Base-by-base conservation (phyloP, 306 rosid genomes). In the Elaeagnus macrophylla region DNA sequence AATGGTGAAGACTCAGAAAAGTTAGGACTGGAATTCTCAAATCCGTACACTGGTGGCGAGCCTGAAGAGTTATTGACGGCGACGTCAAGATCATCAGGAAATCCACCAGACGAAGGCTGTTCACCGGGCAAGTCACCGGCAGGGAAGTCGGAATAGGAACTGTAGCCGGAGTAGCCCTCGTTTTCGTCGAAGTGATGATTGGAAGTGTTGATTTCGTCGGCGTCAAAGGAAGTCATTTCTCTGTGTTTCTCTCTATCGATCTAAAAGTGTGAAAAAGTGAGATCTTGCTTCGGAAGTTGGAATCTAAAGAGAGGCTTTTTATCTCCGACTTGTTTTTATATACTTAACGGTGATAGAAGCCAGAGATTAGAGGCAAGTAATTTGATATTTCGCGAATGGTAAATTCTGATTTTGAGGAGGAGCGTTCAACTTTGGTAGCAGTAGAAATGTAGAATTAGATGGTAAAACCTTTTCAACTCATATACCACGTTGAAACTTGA, bases 1-100 rank as follows among this genome's bases (percentile, higher is more conserved):
- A 80, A 93, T 7, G 96, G 89, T 53, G 99, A 74, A 20, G 99
- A 71, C 42, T 76, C 88, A 39, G 95, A 77, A 70, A 80, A 84
- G 65, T 42, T 63, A 41, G 89, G 78, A 66, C 50, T 68, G 15
- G 87, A 89, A 87, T 82, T 96, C 52, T 72, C 72, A 39, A 84
- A 87, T 20, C 95, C 95, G 67, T 66, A 91, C 69, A 80, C 83
- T 66, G 73, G 86, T 51, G 95, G 89, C 6, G 96, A 80, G 0
- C 73, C 54, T 6, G 77, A 60, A 41, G 82, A 19, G 49, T 80
- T 89, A 44, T 91, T 86, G 32, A 72, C 80, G 10, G 78, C 19
- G 3, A 79, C 85, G 16, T 82, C 87, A 2, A 67, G 75, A 43
- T 75, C 95, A 4, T 65, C 45, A 2, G 79, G 62, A 53, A 68